Conservation (phyloP, 805 yeast genomes). For the Tanozyma kutaoensis region DNA sequence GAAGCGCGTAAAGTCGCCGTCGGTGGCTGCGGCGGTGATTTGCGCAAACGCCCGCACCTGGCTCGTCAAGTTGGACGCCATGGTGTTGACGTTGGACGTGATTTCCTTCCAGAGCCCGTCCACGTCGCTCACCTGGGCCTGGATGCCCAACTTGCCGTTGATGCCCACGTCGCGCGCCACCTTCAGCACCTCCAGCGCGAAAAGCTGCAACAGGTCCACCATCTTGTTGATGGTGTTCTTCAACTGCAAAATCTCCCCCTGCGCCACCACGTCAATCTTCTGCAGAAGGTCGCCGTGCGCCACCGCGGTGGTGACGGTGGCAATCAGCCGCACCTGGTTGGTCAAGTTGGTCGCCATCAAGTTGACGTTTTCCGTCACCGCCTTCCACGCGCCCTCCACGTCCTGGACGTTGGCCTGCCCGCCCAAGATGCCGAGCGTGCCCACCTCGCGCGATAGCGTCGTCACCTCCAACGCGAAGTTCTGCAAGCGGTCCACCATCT, state of each 20-base stretch:
- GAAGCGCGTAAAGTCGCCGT: slow-evolving; percentile 82
- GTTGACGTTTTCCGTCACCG: slow-evolving; percentile 33
- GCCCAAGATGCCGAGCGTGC: slow-evolving; percentile 33
- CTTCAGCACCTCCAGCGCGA: slow-evolving; percentile 78
- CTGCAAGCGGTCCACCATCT: slow-evolving; percentile 38
- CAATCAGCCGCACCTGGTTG: slow-evolving; percentile 79
- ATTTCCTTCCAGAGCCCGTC: slow-evolving; percentile 90
- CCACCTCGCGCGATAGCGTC: slow-evolving; percentile 33
- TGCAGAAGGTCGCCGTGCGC: slow-evolving; percentile 82
- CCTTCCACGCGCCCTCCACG: slow-evolving; percentile 39
- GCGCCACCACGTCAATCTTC: slow-evolving; percentile 81
- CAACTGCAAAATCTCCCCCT: slow-evolving; percentile 78
- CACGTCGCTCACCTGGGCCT: slow-evolving; percentile 82
- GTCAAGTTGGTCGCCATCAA: slow-evolving; percentile 36
- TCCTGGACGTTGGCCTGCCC: slow-evolving; percentile 40
- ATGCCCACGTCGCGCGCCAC: slow-evolving; percentile 91
- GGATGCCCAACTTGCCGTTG: slow-evolving; percentile 85
- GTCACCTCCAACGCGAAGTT: slow-evolving; percentile 34
- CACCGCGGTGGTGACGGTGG: slow-evolving; percentile 84
- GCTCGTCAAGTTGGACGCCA: slow-evolving; percentile 88
- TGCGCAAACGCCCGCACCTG: slow-evolving; percentile 91
- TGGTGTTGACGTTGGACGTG: slow-evolving; percentile 81
- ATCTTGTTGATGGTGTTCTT: slow-evolving; percentile 80
- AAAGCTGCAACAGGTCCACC: slow-evolving; percentile 84
- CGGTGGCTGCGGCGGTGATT: slow-evolving; percentile 88